A percentile compares a stretch with the other conserved stretches of the same genome.
Conservation (phyloP, 257 asterid species). For the Solanum gracilifrons region DNA sequence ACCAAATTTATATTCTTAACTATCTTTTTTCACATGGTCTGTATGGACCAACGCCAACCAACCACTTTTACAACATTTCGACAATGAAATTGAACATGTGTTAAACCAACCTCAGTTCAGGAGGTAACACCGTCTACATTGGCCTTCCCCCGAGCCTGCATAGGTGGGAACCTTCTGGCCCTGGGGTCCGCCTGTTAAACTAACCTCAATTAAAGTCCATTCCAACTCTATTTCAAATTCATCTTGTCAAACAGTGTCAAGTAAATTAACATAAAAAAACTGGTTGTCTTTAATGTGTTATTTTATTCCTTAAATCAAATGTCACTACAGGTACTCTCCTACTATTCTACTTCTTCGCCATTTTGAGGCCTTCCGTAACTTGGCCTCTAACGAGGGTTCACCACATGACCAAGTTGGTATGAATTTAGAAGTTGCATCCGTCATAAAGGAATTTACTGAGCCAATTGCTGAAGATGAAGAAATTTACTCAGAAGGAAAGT, state of each 20-base stretch:
- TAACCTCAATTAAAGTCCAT: neutral
- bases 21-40: neutral
- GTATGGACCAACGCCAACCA: neutral
- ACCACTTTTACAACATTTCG: neutral
- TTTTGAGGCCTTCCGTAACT: constrained; percentile 72
- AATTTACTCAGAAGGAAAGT: constrained; percentile 30
- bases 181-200: neutral
- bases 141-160: neutral
- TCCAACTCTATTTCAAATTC: neutral
- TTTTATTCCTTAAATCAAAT: neutral
- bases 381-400: constrained; percentile 66
- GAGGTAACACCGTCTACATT: neutral
- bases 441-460: constrained; percentile 74
- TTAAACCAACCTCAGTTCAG: neutral
- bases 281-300: neutral
- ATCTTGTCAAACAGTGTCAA: neutral
- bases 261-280: neutral
- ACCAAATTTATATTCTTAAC: neutral
- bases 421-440: constrained; percentile 77
- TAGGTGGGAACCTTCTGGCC: neutral
- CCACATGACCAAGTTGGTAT: constrained; percentile 75
- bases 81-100: neutral
- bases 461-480: constrained; percentile 46
- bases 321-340: constrained; percentile 56
- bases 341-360: constrained; percentile 87